Evolutionary conservation across 2,329 filamentous ascomycete species (phyloP).

Genomic region (Chaetomiaceae sp.): DNA sequence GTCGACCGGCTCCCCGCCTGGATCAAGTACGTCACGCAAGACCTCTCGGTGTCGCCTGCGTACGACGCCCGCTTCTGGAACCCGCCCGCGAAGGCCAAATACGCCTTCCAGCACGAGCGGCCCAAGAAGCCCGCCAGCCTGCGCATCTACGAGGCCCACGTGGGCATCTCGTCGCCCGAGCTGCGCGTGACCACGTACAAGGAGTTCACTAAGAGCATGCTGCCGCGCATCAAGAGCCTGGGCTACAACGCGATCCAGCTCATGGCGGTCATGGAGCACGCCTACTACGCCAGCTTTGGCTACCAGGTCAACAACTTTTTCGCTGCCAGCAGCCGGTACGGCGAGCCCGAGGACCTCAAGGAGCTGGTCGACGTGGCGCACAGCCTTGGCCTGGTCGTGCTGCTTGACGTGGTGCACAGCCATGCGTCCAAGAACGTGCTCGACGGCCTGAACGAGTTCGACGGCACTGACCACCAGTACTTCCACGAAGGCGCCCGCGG

Average conservation of each 20-base stretch:
- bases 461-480: slow-evolving; percentile 90
- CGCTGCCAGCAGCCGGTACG: slow-evolving; percentile 91
- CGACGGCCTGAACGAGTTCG: slow-evolving; percentile 92
- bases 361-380: slow-evolving; percentile 95
- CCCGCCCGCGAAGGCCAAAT: slow-evolving; percentile 67
- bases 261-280: slow-evolving; percentile 99
- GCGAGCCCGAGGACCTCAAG: slow-evolving; percentile 88
- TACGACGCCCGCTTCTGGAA: slow-evolving; percentile 99
- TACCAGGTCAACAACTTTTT: slow-evolving; percentile 99
- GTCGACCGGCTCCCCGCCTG: slow-evolving; percentile 88
- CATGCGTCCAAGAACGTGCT: slow-evolving; percentile 97
- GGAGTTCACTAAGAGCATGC: slow-evolving; percentile 88
- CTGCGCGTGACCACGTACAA: slow-evolving; percentile 88
- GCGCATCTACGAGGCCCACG: slow-evolving; percentile 98
- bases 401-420: slow-evolving; percentile 94
- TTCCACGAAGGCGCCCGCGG: slow-evolving; percentile 86
- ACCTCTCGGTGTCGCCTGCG: slow-evolving; percentile 78
- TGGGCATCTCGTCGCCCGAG: slow-evolving; percentile 92
- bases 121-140: slow-evolving; percentile 78
- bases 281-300: slow-evolving; percentile 97
- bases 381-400: slow-evolving; percentile 78
- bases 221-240: slow-evolving; percentile 81
- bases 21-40: slow-evolving; percentile 97
- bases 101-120: slow-evolving; percentile 75
- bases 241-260: slow-evolving; percentile 98